Percentiles rank a stretch among this genome's conserved stretches.
Conservation (phyloP, 257 asterid genomes). For the Ocimum tenuiflorum region DNA sequence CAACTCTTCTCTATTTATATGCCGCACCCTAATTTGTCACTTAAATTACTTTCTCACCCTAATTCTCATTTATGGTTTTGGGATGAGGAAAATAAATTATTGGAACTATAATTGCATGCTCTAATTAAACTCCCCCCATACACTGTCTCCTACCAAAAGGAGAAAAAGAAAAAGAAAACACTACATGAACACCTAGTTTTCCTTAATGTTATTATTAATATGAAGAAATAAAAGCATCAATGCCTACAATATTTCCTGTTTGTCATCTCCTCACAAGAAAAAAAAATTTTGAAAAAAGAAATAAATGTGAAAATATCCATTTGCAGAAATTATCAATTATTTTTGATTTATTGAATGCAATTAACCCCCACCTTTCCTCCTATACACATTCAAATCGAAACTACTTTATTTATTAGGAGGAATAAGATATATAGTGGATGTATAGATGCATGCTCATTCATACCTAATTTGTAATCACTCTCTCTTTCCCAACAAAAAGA, state of each 20-base stretch:
- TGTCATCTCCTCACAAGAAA: too few species aligned
- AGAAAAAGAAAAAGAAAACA: too few species aligned
- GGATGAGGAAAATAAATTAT: not conserved
- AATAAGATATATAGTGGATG: not conserved
- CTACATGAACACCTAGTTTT: too few species aligned
- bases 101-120: too few species aligned
- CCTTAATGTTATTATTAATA: too few species aligned
- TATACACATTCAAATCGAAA: slow-evolving; percentile 27
- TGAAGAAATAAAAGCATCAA: not conserved
- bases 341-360: slow-evolving; percentile 28
- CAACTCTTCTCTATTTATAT: not conserved
- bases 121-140: too few species aligned
- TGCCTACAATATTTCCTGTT: too few species aligned
- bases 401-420: slow-evolving; percentile 18
- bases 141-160: too few species aligned
- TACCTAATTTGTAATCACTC: slow-evolving; percentile 18
- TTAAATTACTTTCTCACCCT: not conserved
- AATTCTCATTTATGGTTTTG: not conserved
- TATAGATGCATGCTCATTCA: slow-evolving; percentile 16
- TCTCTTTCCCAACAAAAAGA: not conserved
- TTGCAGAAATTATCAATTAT: not conserved
- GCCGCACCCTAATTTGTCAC: not conserved
- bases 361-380: slow-evolving; percentile 25
- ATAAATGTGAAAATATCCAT: slow-evolving; percentile 2
- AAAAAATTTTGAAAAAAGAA: not conserved